Conservation (phyloP, 2,329 filamentous ascomycete genomes). For the Talaromyces piceae region DNA sequence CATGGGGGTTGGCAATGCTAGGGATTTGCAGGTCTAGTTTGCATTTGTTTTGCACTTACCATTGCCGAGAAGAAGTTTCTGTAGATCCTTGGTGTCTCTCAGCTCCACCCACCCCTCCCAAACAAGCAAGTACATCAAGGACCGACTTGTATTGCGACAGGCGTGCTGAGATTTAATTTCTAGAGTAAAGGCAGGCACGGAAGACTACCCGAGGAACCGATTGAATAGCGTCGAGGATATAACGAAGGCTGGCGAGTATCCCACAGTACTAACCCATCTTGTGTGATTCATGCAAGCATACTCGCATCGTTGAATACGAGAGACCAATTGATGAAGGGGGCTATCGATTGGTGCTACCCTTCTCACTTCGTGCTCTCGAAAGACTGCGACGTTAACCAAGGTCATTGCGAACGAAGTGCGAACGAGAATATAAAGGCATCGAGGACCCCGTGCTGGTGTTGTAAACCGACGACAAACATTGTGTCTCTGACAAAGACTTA, state of each 20-base stretch:
- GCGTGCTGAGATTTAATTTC: background rate
- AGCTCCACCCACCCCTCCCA: background rate
- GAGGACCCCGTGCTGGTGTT: background rate
- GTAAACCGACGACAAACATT: background rate
- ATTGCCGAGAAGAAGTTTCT: background rate
- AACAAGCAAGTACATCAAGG: background rate
- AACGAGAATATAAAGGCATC: background rate
- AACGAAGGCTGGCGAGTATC: background rate
- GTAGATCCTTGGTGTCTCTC: background rate
- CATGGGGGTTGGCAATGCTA: background rate
- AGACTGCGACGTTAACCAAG: background rate
- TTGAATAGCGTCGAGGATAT: background rate
- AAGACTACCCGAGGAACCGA: background rate
- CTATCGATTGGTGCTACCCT: background rate
- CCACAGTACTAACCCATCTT: background rate
- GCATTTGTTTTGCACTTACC: background rate
- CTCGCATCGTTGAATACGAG: background rate
- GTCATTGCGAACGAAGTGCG: background rate
- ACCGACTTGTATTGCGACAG: background rate
- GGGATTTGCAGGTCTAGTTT: background rate
- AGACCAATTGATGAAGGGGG: background rate
- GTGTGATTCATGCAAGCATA: background rate
- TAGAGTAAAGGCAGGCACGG: background rate
- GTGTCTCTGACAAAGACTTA: no score
- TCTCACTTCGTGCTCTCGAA: background rate